Evolutionary conservation across 176 grass and related monocot genomes (phyloP), one percentile per base, ranked within the genome.

Genomic region (Dendrocalamus sinicus): DNA sequence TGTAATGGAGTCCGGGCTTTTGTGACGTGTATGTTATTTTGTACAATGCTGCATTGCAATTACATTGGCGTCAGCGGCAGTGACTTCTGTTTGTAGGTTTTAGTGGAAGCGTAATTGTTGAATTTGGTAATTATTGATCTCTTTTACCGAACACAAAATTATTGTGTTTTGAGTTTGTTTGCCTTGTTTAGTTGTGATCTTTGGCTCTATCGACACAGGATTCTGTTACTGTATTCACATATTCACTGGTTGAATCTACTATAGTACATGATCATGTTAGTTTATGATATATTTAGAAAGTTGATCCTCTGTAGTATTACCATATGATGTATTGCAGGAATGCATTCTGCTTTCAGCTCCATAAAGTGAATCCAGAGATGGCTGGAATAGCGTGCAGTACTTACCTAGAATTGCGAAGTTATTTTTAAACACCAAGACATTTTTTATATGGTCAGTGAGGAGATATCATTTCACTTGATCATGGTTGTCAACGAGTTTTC

Each of bases 161-260:
- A 24, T 22, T 16, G 12, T 72, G 17, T 32, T 17, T 51, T 59
- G 75, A 35, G 37, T 59, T 80, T 51, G 3, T 58, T 68, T 80
- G 20, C 72, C 7, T 37, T 39, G 51, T 70, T 62, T 48, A 63
- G n/a, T 66, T 65, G 46, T 37, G 45, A 13, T 43, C 12, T 70
- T 81, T 47, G 10, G 12, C 8, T 70, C 22, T 69, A 62, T 63
- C 52, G 9, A 35, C 43, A 32, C 10, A 64, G 8, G 45, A 26
- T 58, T 82, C 8, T 60, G 55, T 62, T 53, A 19, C 19, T 26
- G 19, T 12, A n/a, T 46, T 4, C 1, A 41, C 73, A 43, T 45
- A 35, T 32, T 50, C 60, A 58, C 47, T 68, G 10, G 24, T n/a
- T 13, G n/a, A 89, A 44, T 84, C 41, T 77, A 88, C 39, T 48